phyloP scores from a whole-genome alignment of 2,329 filamentous ascomycete genomes.

The Xylaria arbuscula region DNA sequence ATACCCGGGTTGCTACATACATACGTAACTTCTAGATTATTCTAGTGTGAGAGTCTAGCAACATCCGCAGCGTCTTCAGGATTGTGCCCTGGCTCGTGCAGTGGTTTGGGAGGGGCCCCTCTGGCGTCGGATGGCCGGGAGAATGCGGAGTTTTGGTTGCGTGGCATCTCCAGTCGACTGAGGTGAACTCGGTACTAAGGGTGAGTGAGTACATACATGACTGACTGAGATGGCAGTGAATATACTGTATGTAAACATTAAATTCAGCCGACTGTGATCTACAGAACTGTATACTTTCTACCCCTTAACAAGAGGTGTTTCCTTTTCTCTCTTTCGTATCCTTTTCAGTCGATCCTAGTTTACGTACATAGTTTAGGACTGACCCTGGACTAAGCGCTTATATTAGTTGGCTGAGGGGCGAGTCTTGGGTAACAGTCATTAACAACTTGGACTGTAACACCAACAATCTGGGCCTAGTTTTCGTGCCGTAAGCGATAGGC shows the following conservation, averaged over 20 bases:
- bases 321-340: neutral
- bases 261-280: conserved; percentile 2
- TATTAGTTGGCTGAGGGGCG: conserved; percentile 33
- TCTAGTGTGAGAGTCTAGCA: conserved; percentile 20
- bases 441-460: conserved; percentile 31
- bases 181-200: conserved; percentile 25
- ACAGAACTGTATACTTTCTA: conserved; percentile 8
- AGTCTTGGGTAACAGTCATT: conserved; percentile 28
- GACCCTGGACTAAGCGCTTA: conserved; percentile 26
- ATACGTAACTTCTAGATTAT: conserved; percentile 6
- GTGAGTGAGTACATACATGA: conserved; percentile 10
- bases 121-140: conserved; percentile 35
- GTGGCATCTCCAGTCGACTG: conserved; percentile 30
- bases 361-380: neutral
- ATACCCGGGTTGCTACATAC: conserved; percentile 19
- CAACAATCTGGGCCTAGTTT: conserved; percentile 21
- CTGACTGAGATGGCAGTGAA: conserved; percentile 9
- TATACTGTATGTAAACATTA: conserved; percentile 4
- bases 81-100: conserved; percentile 24
- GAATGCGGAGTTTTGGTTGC: conserved; percentile 33
- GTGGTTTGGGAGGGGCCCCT: conserved; percentile 1
- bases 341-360: conserved; percentile 25
- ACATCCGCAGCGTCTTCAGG: conserved; percentile 9
- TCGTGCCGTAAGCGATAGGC: conserved; percentile 31
- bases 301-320: conserved; percentile 10